phyloP scores from a whole-genome alignment of 1,139 yeast genomes.

The Candida pseudocylindracea region DNA sequence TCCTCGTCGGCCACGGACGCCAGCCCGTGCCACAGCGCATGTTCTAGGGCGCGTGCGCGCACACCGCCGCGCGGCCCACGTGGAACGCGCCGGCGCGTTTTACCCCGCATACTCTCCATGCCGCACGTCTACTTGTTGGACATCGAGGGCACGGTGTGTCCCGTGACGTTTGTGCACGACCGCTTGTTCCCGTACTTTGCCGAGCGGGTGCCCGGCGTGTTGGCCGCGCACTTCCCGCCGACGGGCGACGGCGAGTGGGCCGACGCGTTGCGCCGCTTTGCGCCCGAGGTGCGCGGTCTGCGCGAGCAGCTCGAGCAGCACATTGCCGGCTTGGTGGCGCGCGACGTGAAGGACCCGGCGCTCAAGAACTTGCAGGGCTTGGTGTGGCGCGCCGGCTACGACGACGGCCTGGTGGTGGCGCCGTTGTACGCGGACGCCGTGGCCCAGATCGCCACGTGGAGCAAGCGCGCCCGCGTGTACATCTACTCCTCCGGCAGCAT shows the following conservation, averaged over 20 bases:
- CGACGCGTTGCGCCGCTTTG: slow-evolving; percentile 20
- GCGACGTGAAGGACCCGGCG: slow-evolving; percentile 58
- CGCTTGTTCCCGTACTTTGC: slow-evolving; percentile 32
- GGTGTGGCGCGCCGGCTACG: slow-evolving; percentile 69
- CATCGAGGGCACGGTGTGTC: slow-evolving; percentile 85
- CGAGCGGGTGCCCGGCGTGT: slow-evolving; percentile 6
- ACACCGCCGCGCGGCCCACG: too few relatives aligned
- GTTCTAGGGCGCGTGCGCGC: too few relatives aligned
- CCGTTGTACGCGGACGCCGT: slow-evolving; percentile 65
- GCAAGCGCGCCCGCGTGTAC: slow-evolving; percentile 16
- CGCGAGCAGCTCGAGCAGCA: slow-evolving; percentile 15
- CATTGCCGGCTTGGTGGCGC: slow-evolving; percentile 30
- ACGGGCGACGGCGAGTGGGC: slow-evolving; percentile 5
- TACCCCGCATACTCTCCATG: too few relatives aligned
- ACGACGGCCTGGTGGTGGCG: slow-evolving; percentile 47
- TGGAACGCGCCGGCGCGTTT: too few relatives aligned
- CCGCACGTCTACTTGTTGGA: slow-evolving; percentile 20
- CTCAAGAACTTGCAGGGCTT: slow-evolving; percentile 67
- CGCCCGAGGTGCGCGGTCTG: slow-evolving; percentile 9
- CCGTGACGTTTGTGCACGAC: slow-evolving; percentile 72
- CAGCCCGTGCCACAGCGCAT: too few relatives aligned
- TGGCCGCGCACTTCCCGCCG: slow-evolving; percentile 8
- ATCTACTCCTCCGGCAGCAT: slow-evolving; percentile 90
- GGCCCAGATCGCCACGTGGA: slow-evolving; percentile 21
- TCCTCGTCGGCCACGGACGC: too few relatives aligned